A percentile compares a stretch with the other conserved stretches of the same genome.
Evolutionary conservation across 2,329 filamentous ascomycete species (phyloP).

Genomic region (Colletotrichum camelliae): DNA sequence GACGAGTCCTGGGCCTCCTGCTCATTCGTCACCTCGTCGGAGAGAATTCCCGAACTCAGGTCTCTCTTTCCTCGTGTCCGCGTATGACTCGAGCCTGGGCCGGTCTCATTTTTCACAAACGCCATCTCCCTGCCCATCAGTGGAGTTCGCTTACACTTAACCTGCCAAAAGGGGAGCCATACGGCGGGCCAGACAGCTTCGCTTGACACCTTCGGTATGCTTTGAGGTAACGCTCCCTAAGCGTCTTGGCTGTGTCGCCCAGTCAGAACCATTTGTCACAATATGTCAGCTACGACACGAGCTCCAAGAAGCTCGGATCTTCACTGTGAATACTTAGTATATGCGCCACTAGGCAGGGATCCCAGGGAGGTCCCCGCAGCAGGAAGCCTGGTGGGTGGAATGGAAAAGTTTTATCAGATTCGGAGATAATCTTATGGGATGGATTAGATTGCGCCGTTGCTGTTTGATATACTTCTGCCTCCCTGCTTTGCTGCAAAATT

Average conservation of each 20-base stretch:
- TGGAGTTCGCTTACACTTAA: neutral
- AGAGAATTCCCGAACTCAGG: neutral
- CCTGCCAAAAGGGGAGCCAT: neutral
- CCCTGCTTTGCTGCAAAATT: neutral
- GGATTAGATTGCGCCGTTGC: neutral
- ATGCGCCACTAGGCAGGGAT: neutral
- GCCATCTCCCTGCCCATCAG: neutral
- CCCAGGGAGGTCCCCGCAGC: neutral
- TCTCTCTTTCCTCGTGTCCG: neutral
- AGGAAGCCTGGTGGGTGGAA: neutral
- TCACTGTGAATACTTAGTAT: neutral
- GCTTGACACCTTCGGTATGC: neutral
- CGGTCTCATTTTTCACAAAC: neutral
- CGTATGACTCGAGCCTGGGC: neutral
- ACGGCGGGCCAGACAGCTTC: neutral
- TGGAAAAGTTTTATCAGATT: constrained; percentile 4
- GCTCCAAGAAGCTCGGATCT: neutral
- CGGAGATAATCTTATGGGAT: neutral
- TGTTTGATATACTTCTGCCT: neutral
- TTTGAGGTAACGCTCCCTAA: neutral
- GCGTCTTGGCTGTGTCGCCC: neutral
- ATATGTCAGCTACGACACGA: neutral
- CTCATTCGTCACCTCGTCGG: neutral
- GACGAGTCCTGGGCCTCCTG: neutral
- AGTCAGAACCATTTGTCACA: neutral